Percentiles rank a stretch among this genome's conserved stretches.
phyloP scores from a whole-genome alignment of 140 eudicot species.

The Stevia rebaudiana region DNA sequence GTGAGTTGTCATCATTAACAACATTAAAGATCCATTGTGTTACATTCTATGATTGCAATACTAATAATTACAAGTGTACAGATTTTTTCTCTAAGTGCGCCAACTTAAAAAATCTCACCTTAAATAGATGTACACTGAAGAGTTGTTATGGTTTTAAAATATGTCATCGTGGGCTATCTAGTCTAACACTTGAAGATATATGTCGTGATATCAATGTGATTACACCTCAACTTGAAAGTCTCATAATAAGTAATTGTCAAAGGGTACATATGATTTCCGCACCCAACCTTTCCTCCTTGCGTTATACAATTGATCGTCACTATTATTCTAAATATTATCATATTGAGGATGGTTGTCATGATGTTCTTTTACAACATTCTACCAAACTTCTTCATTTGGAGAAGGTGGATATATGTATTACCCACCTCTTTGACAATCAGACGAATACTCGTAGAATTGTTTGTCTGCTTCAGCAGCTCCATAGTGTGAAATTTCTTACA shows the following conservation, averaged over 20 bases:
- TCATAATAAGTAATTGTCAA: not conserved
- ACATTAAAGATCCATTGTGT: conserved; percentile 8
- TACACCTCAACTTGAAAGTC: conserved; percentile 10
- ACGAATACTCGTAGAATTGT: not conserved
- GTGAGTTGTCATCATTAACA: conserved; percentile 13
- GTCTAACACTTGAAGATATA: not conserved
- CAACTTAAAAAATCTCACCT: conserved; percentile 7
- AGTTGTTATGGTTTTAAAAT: not conserved
- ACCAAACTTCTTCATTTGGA: not conserved
- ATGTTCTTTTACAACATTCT: not conserved
- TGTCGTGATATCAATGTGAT: not conserved
- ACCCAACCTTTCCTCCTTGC: not conserved
- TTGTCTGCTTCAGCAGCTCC: conserved; percentile 14
- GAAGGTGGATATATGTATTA: not conserved
- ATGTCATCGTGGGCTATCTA: not conserved
- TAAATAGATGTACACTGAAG: not conserved
- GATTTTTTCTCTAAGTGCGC: not conserved
- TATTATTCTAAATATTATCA: no score
- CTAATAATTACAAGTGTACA: not conserved
- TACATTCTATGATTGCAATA: not conserved
- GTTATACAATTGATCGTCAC: not conserved
- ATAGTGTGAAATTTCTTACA: conserved; percentile 9
- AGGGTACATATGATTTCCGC: not conserved
- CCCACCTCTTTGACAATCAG: not conserved
- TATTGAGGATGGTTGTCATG: no score